Evolutionary conservation across 495 filamentous ascomycete species (phyloP).

Genomic region (Patellaria atrata): DNA sequence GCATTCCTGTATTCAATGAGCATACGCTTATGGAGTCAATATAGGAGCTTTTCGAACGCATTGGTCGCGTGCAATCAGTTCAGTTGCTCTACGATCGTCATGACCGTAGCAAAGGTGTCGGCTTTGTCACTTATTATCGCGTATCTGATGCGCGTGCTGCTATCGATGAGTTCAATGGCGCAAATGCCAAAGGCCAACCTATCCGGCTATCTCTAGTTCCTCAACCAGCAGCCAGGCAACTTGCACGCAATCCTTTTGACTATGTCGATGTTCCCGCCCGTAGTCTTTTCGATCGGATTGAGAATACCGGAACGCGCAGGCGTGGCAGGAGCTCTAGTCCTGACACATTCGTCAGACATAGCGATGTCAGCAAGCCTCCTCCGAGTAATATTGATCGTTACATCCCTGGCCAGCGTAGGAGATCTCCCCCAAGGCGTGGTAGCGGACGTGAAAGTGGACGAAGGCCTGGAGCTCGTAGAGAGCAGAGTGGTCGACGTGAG

Average conservation of each 20-base stretch:
- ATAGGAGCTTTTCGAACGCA: constrained; percentile 68
- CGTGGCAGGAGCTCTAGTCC: constrained; percentile 35
- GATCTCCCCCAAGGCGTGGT: constrained; percentile 27
- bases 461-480: constrained; percentile 21
- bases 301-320: constrained; percentile 26
- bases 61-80: constrained; percentile 56
- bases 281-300: constrained; percentile 64
- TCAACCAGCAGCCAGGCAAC: constrained; percentile 17
- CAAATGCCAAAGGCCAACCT: constrained; percentile 80
- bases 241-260: constrained; percentile 40
- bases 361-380: constrained; percentile 53
- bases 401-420: constrained; percentile 46
- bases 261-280: constrained; percentile 38
- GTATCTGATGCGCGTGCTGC: constrained; percentile 56
- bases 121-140: constrained; percentile 66
- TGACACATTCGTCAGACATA: constrained; percentile 29
- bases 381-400: constrained; percentile 74
- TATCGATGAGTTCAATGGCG: constrained; percentile 70
- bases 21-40: background rate
- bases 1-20: no score
- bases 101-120: constrained; percentile 76
- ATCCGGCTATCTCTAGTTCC: constrained; percentile 61
- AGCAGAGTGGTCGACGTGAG: constrained; percentile 17
- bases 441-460: constrained; percentile 27
- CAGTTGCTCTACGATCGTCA: constrained; percentile 76